Conservation (phyloP, 108 stramenopile genomes). For the Mediolabrus comicus region DNA sequence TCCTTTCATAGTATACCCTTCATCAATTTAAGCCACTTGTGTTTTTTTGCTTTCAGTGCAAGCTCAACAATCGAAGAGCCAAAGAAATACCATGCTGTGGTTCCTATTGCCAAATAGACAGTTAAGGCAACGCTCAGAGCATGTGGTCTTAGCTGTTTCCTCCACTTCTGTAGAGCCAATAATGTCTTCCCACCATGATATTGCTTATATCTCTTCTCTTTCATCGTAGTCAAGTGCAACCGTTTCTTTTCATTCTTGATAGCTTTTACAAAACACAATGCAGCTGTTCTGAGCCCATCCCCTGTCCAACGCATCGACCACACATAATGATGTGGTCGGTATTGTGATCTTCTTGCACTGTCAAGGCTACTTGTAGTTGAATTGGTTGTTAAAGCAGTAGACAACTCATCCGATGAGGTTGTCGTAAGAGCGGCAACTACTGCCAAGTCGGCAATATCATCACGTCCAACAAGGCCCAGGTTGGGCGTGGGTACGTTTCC, state of each 20-base stretch:
- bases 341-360: not conserved
- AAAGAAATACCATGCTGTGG: slow-evolving; percentile 21
- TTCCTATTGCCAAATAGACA: slow-evolving; percentile 18
- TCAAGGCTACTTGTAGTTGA: not conserved
- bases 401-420: slow-evolving; percentile 3
- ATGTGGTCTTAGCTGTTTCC: slow-evolving; percentile 25
- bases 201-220: not conserved
- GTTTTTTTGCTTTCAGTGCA: not conserved
- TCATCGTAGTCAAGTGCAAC: slow-evolving; percentile 4
- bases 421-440: slow-evolving; percentile 51
- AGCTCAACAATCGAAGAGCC: slow-evolving; percentile 13
- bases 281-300: slow-evolving; percentile 24
- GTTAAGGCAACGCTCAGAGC: slow-evolving; percentile 13
- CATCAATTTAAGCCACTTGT: not conserved
- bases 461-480: slow-evolving; percentile 50
- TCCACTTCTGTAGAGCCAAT: slow-evolving; percentile 9
- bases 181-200: slow-evolving; percentile 24
- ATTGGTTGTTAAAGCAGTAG: not conserved
- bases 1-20: no score
- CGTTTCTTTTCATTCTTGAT: slow-evolving; percentile 12
- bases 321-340: slow-evolving; percentile 21
- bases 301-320: slow-evolving; percentile 45
- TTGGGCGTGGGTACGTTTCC: slow-evolving; percentile 55
- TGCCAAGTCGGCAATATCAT: slow-evolving; percentile 77
- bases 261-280: slow-evolving; percentile 32